phyloP scores from a whole-genome alignment of 192 early-diverging fungal genomes.

The Linnemannia elongata region DNA sequence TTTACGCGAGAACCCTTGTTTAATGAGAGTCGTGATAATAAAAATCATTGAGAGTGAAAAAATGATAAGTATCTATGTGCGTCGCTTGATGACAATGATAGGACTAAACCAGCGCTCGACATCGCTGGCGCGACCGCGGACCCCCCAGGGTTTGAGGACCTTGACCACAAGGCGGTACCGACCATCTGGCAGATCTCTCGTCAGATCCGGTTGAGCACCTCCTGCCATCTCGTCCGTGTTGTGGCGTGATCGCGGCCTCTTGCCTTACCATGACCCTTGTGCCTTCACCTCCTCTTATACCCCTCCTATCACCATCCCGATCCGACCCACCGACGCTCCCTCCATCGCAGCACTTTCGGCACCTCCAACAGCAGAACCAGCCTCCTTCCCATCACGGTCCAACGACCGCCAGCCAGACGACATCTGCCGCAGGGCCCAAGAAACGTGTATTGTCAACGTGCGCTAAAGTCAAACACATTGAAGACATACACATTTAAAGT shows the following conservation, averaged over 20 bases:
- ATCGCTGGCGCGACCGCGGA: conserved; percentile 36
- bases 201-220: background rate
- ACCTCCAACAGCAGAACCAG: background rate
- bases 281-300: background rate
- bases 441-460: conserved; percentile 48
- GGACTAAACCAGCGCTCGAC: conserved; percentile 50
- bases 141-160: conserved; percentile 49
- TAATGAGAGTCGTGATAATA: no score
- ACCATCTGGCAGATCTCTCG: conserved; percentile 34
- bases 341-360: background rate
- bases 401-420: conserved; percentile 14
- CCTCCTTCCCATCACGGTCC: background rate
- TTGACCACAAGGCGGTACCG: conserved; percentile 46
- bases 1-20: no score
- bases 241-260: background rate
- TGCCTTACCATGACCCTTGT: background rate
- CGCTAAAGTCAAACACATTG: conserved; percentile 28
- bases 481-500: background rate
- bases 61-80: background rate
- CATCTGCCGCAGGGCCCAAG: conserved; percentile 31
- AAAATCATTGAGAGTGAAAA: no score
- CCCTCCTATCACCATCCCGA: conserved; percentile 32
- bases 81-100: conserved; percentile 35
- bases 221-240: background rate
- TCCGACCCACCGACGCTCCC: conserved; percentile 9